These are phyloP conservation scores for Trypanosomatidae sp. DNA, from an alignment of 208 protist species.

Conservation along the genomic window DNA sequence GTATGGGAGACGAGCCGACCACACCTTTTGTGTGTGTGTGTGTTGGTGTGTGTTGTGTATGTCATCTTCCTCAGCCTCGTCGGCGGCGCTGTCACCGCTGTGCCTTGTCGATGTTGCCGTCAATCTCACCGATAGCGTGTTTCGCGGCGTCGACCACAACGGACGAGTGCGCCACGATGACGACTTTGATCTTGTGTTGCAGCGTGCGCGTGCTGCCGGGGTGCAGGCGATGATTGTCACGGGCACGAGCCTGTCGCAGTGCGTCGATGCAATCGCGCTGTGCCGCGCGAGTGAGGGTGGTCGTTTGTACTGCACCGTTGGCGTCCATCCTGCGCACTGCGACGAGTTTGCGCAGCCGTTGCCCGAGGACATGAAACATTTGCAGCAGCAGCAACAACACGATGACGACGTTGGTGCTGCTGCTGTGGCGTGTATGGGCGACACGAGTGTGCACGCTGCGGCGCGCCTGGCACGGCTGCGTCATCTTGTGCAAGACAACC, in stretches of 20 bases:
- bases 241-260: slow-evolving; percentile 61
- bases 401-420: no score
- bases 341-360: slow-evolving; percentile 49
- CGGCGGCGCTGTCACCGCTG: neutral
- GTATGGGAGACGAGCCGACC: neutral
- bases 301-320: slow-evolving; percentile 60
- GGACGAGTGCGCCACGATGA: slow-evolving; percentile 60
- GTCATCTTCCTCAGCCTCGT: neutral
- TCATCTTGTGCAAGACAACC: slow-evolving; percentile 39
- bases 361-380: slow-evolving; percentile 6
- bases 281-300: slow-evolving; percentile 16
- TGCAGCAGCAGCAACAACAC: no score
- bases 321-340: slow-evolving; percentile 75
- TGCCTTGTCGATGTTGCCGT: slow-evolving; percentile 72
- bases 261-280: slow-evolving; percentile 64
- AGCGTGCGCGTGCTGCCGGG: slow-evolving; percentile 24
- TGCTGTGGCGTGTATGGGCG: neutral
- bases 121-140: slow-evolving; percentile 85
- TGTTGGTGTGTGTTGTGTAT: neutral
- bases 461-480: slow-evolving; percentile 35
- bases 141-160: slow-evolving; percentile 76
- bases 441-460: slow-evolving; percentile 6
- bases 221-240: slow-evolving; percentile 79
- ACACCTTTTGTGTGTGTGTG: slow-evolving; percentile 1
- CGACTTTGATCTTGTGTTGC: slow-evolving; percentile 70